Base-by-base conservation (phyloP, 139 green algal genomes). In the Zygnema cylindricum region DNA sequence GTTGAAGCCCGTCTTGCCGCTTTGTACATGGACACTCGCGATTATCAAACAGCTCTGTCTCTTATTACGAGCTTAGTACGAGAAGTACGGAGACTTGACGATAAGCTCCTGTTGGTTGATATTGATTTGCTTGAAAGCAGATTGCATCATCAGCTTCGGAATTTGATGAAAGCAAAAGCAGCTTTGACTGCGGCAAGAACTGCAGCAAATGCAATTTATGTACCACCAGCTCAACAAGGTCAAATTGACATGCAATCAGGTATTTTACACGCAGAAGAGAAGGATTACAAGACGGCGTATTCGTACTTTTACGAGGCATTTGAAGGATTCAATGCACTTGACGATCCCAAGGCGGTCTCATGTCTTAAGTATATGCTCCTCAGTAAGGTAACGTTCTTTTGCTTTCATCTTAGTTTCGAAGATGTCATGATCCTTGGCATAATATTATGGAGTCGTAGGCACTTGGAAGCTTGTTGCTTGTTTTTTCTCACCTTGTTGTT, bases 251-350 rank as follows among this genome's bases (percentile, higher is more conserved):
- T 92, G 85, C 97, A 98, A 92, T 96, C 91, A 23, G 97, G 97
- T 55, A 96, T 96, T 36, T 93, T 99, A n/a, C 95, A 98, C 81
- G 95, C 96, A 32, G 97, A 99, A 82, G 97, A 99, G 93, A 96
- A 96, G 87, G 97, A 99, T 93, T 99, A 97, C 95, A 98, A 98
- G 94, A 99, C 97, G 1, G 96, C 94, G 1, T 99, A 97, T 92
- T 97, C 93, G 3, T 99, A 99, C 93, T 99, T 99, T 90, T 99
- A 97, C 86, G 97, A 99, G 93, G 96, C 95, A 0, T 99, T 99
- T 92, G 97, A 99, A 94, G 94, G 95, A 86, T 84, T 96, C 1
- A 93, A 81, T 23, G 88, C 94, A 0, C 93, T 99, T 84, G 94
- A 98, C 69, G 95, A 98, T 71, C 78, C 86, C 2, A 93, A 95